Conservation (phyloP, 805 yeast genomes). For the Isabelozyma pseudorhagii region DNA sequence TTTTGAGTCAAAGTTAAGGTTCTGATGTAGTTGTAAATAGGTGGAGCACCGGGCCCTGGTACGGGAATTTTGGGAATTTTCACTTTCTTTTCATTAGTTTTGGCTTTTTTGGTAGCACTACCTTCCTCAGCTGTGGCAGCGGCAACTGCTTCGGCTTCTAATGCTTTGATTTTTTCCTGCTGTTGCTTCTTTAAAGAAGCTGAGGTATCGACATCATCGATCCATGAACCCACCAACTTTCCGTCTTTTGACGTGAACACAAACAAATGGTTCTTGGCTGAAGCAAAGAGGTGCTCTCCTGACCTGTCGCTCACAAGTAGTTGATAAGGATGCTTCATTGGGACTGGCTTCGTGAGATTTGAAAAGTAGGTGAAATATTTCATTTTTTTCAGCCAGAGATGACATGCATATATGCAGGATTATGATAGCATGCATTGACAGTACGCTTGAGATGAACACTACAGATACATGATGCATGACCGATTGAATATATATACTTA, state of each 20-base stretch:
- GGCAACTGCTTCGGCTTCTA: slow-evolving; percentile 21
- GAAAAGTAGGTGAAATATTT: neutral
- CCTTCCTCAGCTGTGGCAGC: slow-evolving; percentile 18
- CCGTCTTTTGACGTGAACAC: slow-evolving; percentile 45
- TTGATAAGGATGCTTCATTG: slow-evolving; percentile 73
- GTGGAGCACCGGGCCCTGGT: slow-evolving; percentile 70
- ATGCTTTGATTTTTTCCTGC: slow-evolving; percentile 32
- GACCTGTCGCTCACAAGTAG: slow-evolving; percentile 42
- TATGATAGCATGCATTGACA: neutral
- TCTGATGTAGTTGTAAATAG: slow-evolving; percentile 65
- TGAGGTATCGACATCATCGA: slow-evolving; percentile 52
- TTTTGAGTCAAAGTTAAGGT: slow-evolving; percentile 55
- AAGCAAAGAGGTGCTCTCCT: slow-evolving; percentile 50
- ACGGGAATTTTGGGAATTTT: slow-evolving; percentile 52
- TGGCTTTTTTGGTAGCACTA: slow-evolving; percentile 19
- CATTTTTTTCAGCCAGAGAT: neutral
- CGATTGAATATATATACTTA: too few relatives aligned
- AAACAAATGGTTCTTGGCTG: slow-evolving; percentile 57
- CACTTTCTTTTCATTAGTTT: slow-evolving; percentile 23
- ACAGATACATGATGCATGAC: too few relatives aligned
- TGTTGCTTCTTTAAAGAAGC: slow-evolving; percentile 47
- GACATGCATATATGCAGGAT: neutral
- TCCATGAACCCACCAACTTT: slow-evolving; percentile 55
- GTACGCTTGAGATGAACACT: too few relatives aligned
- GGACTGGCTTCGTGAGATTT: neutral